Base-by-base conservation (phyloP, 2,329 filamentous ascomycete genomes). In the Fusarium sp. region DNA sequence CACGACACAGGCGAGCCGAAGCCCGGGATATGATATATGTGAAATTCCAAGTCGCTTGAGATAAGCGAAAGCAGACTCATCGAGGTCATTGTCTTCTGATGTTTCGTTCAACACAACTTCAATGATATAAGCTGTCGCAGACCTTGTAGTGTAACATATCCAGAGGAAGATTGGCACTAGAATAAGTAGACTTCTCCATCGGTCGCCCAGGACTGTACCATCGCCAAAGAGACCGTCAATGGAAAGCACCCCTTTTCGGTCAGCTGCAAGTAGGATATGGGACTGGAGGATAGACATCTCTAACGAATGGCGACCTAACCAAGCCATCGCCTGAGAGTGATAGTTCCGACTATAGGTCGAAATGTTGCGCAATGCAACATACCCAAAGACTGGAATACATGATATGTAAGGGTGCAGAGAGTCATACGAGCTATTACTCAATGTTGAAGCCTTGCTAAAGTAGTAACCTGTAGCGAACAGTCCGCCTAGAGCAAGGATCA, bases 241-340 rank as follows among this genome's bases (percentile, higher is more conserved):
- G 4, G 73, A 47, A 4, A 90, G 79, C 4, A 86, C 68, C 0
- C 84, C 86, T 18, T 82, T 83, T 3, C 84, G 83, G 69, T 90
- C 86, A 3, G 83, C 85, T 1, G 86, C 86, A 11, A 90, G 82
- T 81, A 86, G 88, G 51, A 89, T 81, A 72, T 91, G 89, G 71
- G 84, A 85, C 66, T 89, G 86, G 26, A 91, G 78, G 4, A 88
- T 80, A 67, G 86, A 89, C 1, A 85, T 83, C 74, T 90, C 88
- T 2, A 89, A 80, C 0, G 86, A 86, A 55, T 83, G 84, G 4
- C 80, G 79, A 3, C 88, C 88, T 2, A 91, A 73, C 79, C 82
- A 86, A 1, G 84, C 82, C 49, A 79, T 76, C 4, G 79, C 80
- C 10, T 82, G 77, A 10, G 85, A 75, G 55, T 63, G 69, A 12